A percentile compares a stretch with the other conserved stretches of the same genome.
Evolutionary conservation across 108 stramenopile species (phyloP).

Genomic region (Nitzschia palea): DNA sequence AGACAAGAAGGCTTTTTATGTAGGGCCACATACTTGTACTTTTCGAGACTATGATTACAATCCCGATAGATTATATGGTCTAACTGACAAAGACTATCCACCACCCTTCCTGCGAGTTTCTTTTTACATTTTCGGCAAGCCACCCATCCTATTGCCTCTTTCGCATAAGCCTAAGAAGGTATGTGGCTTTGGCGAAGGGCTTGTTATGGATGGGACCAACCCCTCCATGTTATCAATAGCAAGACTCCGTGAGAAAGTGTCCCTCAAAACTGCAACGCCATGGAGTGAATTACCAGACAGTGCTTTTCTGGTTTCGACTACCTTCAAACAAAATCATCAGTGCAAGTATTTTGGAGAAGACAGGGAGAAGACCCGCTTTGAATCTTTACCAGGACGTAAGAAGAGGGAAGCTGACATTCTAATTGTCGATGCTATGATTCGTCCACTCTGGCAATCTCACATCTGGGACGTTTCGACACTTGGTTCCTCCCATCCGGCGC

Average conservation of each 20-base stretch:
- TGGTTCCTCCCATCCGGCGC: not conserved
- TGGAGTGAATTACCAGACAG: too few relatives aligned
- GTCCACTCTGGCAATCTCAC: constrained; percentile 46
- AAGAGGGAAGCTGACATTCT: constrained; percentile 43
- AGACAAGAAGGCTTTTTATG: too few relatives aligned
- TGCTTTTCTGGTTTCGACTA: constrained; percentile 27
- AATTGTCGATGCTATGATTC: constrained; percentile 36
- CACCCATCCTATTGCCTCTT: not conserved
- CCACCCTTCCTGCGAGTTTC: constrained; percentile 7
- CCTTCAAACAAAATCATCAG: constrained; percentile 55
- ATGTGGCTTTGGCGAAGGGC: not conserved
- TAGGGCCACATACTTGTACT: not conserved
- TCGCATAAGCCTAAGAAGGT: too few relatives aligned
- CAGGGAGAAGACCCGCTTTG: constrained; percentile 12
- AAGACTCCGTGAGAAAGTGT: not conserved
- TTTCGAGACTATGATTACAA: constrained; percentile 14
- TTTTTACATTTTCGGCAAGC: constrained; percentile 1
- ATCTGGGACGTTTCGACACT: not conserved
- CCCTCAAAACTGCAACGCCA: too few relatives aligned
- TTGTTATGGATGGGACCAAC: constrained; percentile 66
- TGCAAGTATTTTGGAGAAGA: constrained; percentile 32
- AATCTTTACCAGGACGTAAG: constrained; percentile 10
- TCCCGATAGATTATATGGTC: constrained; percentile 11
- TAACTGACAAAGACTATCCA: constrained; percentile 4
- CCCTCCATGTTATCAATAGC: constrained; percentile 54